Evolutionary conservation across 2,329 filamentous ascomycete genomes (phyloP).

Genomic region (Metarhizium brunneum): DNA sequence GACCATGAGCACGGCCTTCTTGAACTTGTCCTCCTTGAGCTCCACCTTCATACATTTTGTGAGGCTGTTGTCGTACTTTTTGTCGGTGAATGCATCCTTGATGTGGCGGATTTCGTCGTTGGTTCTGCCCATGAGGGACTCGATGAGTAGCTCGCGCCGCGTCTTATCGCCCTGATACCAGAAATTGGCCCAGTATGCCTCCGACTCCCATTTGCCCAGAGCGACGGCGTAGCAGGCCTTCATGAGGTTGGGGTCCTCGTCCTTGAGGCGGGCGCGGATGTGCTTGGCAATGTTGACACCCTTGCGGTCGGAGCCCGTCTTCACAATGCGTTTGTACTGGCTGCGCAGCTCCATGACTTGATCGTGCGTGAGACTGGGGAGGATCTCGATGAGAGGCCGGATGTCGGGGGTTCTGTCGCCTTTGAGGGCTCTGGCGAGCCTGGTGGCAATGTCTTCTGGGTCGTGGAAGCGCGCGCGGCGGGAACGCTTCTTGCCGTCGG

Average conservation of each 20-base stretch:
- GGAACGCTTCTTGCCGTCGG: conserved; percentile 34
- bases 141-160: conserved; percentile 81
- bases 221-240: conserved; percentile 89
- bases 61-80: conserved; percentile 78
- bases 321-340: conserved; percentile 87
- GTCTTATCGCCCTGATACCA: conserved; percentile 89
- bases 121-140: conserved; percentile 79
- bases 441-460: conserved; percentile 66
- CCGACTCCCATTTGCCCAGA: conserved; percentile 81
- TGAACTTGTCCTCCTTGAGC: conserved; percentile 93
- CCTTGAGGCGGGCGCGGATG: conserved; percentile 67
- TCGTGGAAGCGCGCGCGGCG: conserved; percentile 75
- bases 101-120: conserved; percentile 83
- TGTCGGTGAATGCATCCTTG: conserved; percentile 82
- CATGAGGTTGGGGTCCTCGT: conserved; percentile 66
- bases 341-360: conserved; percentile 78
- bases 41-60: conserved; percentile 84
- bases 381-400: conserved; percentile 67
- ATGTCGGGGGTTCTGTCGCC: conserved; percentile 57
- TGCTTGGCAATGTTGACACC: conserved; percentile 82
- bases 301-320: conserved; percentile 61
- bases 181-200: conserved; percentile 97
- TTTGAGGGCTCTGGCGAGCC: conserved; percentile 66
- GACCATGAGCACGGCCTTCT: conserved; percentile 73
- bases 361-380: conserved; percentile 76